These are phyloP conservation scores for Aspergillus puulaauensis DNA, from an alignment of 2,329 filamentous ascomycete genomes.

Conservation along the genomic window DNA sequence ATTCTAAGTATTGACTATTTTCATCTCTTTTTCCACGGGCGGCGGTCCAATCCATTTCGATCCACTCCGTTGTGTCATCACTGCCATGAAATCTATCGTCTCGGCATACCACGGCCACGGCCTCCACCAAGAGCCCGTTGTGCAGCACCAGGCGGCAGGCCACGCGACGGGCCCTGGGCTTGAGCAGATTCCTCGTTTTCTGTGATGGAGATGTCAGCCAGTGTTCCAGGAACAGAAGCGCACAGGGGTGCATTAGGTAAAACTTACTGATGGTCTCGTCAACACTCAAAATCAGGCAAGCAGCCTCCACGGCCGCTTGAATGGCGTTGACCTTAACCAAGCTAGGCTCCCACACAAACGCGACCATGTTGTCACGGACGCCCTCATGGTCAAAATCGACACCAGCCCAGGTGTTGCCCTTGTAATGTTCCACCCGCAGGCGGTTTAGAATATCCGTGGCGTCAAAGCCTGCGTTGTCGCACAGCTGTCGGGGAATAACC, in stretches of 20 bases:
- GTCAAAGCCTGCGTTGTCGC: slow-evolving; percentile 98
- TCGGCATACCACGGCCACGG: slow-evolving; percentile 84
- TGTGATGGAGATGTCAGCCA: slow-evolving; percentile 28
- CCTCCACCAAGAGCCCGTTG: slow-evolving; percentile 85
- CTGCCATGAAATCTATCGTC: slow-evolving; percentile 22
- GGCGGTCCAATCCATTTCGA: background rate
- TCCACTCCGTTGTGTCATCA: background rate
- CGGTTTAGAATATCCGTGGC: slow-evolving; percentile 97
- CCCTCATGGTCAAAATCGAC: slow-evolving; percentile 94
- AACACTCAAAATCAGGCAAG: slow-evolving; percentile 90
- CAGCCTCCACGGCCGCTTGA: slow-evolving; percentile 91
- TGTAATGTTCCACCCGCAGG: slow-evolving; percentile 91
- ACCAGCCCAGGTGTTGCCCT: slow-evolving; percentile 89
- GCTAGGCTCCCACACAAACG: slow-evolving; percentile 96
- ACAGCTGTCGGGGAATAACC: slow-evolving; percentile 93
- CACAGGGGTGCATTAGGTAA: background rate
- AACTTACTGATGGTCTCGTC: slow-evolving; percentile 89
- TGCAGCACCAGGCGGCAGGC: slow-evolving; percentile 76
- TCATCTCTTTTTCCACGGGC: slow-evolving; percentile 5
- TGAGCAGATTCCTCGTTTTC: slow-evolving; percentile 88
- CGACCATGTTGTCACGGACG: slow-evolving; percentile 89
- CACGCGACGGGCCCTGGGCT: slow-evolving; percentile 76
- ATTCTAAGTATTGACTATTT: slow-evolving; percentile 14
- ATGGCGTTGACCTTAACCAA: slow-evolving; percentile 97
- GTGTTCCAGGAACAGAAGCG: background rate